phyloP scores from a whole-genome alignment of 1,284 basidiomycete genomes.

The Leccinum insigne region DNA sequence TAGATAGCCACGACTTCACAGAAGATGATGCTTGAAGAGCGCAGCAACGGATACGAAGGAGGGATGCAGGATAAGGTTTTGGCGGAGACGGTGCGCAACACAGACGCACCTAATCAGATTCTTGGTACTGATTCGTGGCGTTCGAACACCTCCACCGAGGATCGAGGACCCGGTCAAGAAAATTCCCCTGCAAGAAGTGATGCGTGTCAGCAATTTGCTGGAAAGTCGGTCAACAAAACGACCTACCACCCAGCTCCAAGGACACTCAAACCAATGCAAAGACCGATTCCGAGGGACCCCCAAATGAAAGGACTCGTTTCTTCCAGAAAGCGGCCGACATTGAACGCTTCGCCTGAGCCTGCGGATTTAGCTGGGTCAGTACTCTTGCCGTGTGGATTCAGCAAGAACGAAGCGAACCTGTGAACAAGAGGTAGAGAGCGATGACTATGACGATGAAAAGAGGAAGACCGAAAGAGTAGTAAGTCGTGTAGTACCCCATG shows the following conservation, averaged over 20 bases:
- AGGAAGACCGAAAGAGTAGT: slow-evolving; percentile 69
- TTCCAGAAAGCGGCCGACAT: slow-evolving; percentile 90
- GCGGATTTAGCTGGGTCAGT: slow-evolving; percentile 12
- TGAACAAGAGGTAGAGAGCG: slow-evolving; percentile 85
- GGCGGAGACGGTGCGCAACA: neutral
- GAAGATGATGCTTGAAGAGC: slow-evolving; percentile 86
- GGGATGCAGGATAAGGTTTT: neutral
- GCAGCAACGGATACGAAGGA: neutral
- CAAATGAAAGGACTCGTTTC: slow-evolving; percentile 94
- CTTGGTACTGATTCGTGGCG: slow-evolving; percentile 96
- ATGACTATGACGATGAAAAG: slow-evolving; percentile 64
- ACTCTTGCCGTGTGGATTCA: neutral
- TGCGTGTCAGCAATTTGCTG: slow-evolving; percentile 6
- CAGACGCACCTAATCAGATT: slow-evolving; percentile 86
- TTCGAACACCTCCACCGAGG: slow-evolving; percentile 92
- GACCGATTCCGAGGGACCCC: slow-evolving; percentile 89
- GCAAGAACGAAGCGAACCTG: slow-evolving; percentile 49
- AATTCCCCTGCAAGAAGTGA: slow-evolving; percentile 76
- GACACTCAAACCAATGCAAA: slow-evolving; percentile 94
- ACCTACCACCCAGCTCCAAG: slow-evolving; percentile 94
- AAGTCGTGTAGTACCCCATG: slow-evolving; percentile 49
- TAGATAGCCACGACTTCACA: slow-evolving; percentile 99
- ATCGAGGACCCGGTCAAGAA: slow-evolving; percentile 96
- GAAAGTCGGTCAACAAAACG: neutral
- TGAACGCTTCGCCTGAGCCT: slow-evolving; percentile 91